These are phyloP conservation scores for Priceomyces melissophilus DNA, from an alignment of 805 yeast species.

Conservation along the genomic window DNA sequence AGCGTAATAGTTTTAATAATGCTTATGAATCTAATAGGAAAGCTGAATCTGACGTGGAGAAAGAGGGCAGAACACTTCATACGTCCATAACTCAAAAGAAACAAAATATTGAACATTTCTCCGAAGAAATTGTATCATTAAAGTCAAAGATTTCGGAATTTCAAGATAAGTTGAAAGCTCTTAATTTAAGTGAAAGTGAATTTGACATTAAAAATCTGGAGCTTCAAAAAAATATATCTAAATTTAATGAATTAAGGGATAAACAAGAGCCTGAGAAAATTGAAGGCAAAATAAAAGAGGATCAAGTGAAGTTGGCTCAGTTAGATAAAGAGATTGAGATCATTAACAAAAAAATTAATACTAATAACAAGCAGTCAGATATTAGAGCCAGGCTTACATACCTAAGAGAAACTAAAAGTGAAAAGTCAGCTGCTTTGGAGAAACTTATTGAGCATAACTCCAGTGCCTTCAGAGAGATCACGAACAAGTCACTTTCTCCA, in stretches of 20 bases:
- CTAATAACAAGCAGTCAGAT: conserved; percentile 57
- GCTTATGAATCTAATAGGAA: conserved; percentile 4
- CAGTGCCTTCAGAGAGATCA: conserved; percentile 14
- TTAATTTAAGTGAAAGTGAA: conserved; percentile 43
- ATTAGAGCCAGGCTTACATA: conserved; percentile 51
- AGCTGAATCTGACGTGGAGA: background rate
- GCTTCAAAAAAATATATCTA: conserved; percentile 35
- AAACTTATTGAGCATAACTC: conserved; percentile 23
- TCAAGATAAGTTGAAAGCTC: conserved; percentile 33
- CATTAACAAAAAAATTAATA: conserved; percentile 46
- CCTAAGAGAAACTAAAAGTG: conserved; percentile 35
- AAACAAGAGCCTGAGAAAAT: conserved; percentile 24
- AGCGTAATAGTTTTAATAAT: conserved; percentile 3
- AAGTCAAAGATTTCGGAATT: conserved; percentile 35
- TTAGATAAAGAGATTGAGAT: conserved; percentile 46
- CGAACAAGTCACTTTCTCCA: conserved; percentile 13
- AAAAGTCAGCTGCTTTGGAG: conserved; percentile 25
- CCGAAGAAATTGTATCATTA: conserved; percentile 36
- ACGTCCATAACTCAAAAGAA: conserved; percentile 36
- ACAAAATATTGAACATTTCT: conserved; percentile 40
- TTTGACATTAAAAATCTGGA: conserved; percentile 44
- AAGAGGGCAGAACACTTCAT: background rate
- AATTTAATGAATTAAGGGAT: conserved; percentile 23
- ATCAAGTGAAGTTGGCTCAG: conserved; percentile 31
- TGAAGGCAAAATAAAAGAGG: conserved; percentile 31